Base-by-base conservation (phyloP, 225 moss, liverwort and hornwort species). In the Polytrichum formosum region DNA sequence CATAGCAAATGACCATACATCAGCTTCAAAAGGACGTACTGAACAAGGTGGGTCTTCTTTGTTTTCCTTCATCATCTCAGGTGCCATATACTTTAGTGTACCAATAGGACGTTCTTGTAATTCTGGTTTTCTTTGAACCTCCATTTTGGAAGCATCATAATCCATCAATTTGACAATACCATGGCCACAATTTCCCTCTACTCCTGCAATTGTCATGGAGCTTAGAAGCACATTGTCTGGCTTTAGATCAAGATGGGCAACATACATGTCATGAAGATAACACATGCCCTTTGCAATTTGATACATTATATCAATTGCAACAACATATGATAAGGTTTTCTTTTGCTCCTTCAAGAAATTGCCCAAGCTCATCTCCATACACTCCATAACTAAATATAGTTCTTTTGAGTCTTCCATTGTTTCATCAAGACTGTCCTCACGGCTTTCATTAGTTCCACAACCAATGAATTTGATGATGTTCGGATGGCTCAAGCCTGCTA, bases 401-500 rank as follows among this genome's bases (percentile, higher is more conserved):
- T 29, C 5, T 29, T 0, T 28, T 5, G 28, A 5, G 28, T 5
- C 28, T 28, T 4, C 4, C 4, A 5, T 5, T 5, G 29, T 0
- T 29, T 29, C 5, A 29, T 29, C 0, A 5, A 29, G 29, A 29
- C 1, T 29, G 16, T 55, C 18, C 18, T 18, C 20, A 55, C 1
- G 26, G 2, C 64, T 62, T 20, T 23, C 16, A 18, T 26, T 20
- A 37, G 2, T 68, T 18, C 78, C 73, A 59, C 73, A 64, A 53
- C 73, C 68, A 29, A 72, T 31, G 16, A 73, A 78, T 56, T 72
- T 78, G 19, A 78, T 65, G 25, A 78, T 68, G 7, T 18, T 26
- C 8, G 73, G 78, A 65, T 73, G 72, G 28, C 69, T 78, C 37
- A 68, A 60, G 33, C 37, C 6, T 23, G 64, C 64, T 9, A 78